Evolutionary conservation across 2,329 filamentous ascomycete species (phyloP).

Genomic region (Tolypocladium ophioglossoides): DNA sequence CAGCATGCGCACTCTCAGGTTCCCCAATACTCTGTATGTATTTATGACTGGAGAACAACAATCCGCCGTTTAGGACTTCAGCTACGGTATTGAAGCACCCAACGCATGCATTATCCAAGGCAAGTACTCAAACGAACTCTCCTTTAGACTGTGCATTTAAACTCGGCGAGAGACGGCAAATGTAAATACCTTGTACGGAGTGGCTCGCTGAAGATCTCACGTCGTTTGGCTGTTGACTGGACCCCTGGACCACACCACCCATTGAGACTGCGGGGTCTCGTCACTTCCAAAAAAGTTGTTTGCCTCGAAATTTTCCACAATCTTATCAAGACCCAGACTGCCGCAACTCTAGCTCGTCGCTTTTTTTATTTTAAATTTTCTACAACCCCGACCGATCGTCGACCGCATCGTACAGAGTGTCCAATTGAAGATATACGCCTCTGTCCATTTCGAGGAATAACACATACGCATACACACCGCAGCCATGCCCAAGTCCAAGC

Average conservation of each 20-base stretch:
- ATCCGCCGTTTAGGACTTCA: no score
- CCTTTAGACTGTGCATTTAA: no score
- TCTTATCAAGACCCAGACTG: conserved; percentile 15
- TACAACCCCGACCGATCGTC: neutral
- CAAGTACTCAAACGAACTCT: no score
- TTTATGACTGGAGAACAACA: no score
- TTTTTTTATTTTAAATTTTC: conserved; percentile 2
- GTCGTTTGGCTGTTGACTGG: neutral
- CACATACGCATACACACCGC: conserved; percentile 10
- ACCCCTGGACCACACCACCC: conserved; percentile 1
- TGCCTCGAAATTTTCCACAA: conserved; percentile 17
- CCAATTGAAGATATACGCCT: neutral
- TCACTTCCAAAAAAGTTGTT: neutral
- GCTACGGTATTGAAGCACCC: neutral
- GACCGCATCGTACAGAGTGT: neutral
- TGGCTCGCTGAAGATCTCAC: neutral
- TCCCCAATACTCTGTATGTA: no score
- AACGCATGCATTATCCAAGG: neutral
- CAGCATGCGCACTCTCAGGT: no score
- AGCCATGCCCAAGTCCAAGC: conserved; percentile 92
- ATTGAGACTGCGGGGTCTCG: conserved; percentile 16
- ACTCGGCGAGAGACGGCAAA: neutral
- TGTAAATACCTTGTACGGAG: neutral
- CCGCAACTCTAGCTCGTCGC: neutral
- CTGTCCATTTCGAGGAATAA: neutral